Evolutionary conservation across 1,284 basidiomycete genomes (phyloP), one percentile per base, ranked within the genome.

Genomic region (Rhodofomes roseus): DNA sequence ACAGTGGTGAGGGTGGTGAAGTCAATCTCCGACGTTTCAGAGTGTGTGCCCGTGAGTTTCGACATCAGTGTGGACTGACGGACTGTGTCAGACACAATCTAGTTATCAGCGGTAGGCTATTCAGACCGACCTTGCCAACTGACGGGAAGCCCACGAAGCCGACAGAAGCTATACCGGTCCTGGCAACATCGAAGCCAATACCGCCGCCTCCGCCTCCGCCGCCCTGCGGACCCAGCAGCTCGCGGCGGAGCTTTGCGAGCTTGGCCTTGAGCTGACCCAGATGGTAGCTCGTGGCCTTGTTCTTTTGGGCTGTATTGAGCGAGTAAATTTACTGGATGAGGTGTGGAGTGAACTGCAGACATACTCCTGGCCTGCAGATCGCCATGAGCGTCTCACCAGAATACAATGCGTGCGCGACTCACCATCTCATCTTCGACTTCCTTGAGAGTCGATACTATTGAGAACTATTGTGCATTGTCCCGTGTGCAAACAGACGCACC

Each of bases 361-460:
- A 66, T 70, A 77, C 75, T 78, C 69, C 70, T 77, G 64, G 72
- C 73, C 76, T 78, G 68, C 53, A 59, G 57, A 53, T 58, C 58
- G 23, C 27, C 11, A 63, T 54, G 59, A 58, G 20, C 46, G 36
- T 12, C 61, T 54, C 36, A 46, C 31, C 23, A 18, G 39, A 44
- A 48, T 39, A 34, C 25, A 31, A 12, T 12, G 40, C 12, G 7
- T 18, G 20, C 18, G 54, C 44, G 22, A 73, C 84, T 80, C 74
- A 90, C 92, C 92, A 96, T 95, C 79, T 96, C 94, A 90, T 95
- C 92, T 82, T 96, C 94, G 75, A 96, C 84, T 87, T 95, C 93
- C 89, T 92, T 27, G 67, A 37, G 14, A 29, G 52, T 36, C 56
- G 58, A 18, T 12, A 16, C 23, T 14, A 27, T 2, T 36, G n/a